Base-by-base conservation (phyloP, 306 rosid species). In the Cucurbita maxima region DNA sequence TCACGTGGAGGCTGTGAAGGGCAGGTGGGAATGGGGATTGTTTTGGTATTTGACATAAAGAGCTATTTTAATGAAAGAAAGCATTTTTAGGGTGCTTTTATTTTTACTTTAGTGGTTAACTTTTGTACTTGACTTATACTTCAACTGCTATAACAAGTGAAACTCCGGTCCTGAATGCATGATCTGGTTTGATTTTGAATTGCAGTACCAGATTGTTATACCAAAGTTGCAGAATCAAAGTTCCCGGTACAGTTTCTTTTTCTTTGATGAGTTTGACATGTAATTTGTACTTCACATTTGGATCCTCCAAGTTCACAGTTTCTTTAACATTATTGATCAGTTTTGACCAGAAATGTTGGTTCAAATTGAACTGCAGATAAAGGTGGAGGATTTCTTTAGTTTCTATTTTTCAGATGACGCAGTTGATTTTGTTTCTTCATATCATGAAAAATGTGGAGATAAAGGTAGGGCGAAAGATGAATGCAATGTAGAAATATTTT, bases 391-490 rank as follows among this genome's bases (percentile, higher is more conserved):
- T 75, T 91, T 94, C 82, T 91, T 91, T 82, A 83, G 64, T 80
- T 84, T 84, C 72, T 91, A 87, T 75, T 89, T 88, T 82, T 88
- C 95, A 51, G 96, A 94, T 30, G 84, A 81, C 53, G 88, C 88
- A 58, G 79, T 77, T 82, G 76, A 57, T 77, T 94, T 91, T 82
- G 69, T 57, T 0, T 87, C 86, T 79, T 83, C 84, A 71, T 91
- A 85, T 80, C 99, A 84, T 83, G 77, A 75, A 63, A 84, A 82
- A 47, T 89, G 99, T 40, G 97, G 97, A 50, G 97, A 94, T 79
- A 94, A 89, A 91, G 99, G 99, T 94, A 77, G 83, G 72, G 45
- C 71, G 55, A 57, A 20, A 80, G 58, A 74, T 38, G 25, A 61
- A 47, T 75, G 60, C 22, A 64, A 51, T 47, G 20, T 47, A 68